These are phyloP conservation scores for Ampelomyces quisqualis DNA, from an alignment of 2,329 filamentous ascomycete species.

Conservation along the genomic window DNA sequence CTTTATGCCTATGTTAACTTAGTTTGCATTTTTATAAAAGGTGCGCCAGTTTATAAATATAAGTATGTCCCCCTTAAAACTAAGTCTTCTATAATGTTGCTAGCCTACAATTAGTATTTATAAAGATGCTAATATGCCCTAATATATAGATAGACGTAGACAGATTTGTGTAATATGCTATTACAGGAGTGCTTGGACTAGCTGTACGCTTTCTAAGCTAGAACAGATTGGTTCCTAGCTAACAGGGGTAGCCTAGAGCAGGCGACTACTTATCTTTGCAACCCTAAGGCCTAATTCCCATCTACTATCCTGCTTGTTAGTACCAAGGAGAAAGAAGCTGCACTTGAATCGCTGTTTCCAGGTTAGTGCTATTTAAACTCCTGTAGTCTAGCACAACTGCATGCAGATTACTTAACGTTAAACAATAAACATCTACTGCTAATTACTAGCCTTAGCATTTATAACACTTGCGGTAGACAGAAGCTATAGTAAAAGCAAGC, in stretches of 20 bases:
- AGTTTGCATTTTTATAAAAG: not conserved
- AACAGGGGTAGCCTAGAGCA: constrained; percentile 2
- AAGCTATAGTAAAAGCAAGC: not conserved
- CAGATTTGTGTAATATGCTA: constrained; percentile 6
- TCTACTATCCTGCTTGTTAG: constrained; percentile 12
- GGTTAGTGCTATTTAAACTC: not conserved
- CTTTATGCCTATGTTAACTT: constrained; percentile 1
- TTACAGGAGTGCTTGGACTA: constrained; percentile 2
- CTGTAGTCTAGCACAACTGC: constrained; percentile 7
- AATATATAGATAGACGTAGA: not conserved
- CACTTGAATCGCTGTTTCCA: constrained; percentile 3
- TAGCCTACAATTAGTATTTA: not conserved
- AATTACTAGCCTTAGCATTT: constrained; percentile 7
- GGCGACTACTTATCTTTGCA: constrained; percentile 2
- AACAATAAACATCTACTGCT: constrained; percentile 10
- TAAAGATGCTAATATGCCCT: not conserved
- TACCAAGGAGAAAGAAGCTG: constrained; percentile 3
- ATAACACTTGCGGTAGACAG: constrained; percentile 5
- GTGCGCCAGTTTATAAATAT: constrained; percentile 5
- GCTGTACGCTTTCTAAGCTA: constrained; percentile 11
- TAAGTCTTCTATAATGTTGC: constrained; percentile 3
- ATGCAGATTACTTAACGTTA: constrained; percentile 1
- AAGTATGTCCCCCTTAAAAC: constrained; percentile 1
- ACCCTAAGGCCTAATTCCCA: constrained; percentile 6
- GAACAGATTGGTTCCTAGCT: constrained; percentile 11